Conservation (phyloP, 2,329 filamentous ascomycete species). For the Gliomastix tumulicola region DNA sequence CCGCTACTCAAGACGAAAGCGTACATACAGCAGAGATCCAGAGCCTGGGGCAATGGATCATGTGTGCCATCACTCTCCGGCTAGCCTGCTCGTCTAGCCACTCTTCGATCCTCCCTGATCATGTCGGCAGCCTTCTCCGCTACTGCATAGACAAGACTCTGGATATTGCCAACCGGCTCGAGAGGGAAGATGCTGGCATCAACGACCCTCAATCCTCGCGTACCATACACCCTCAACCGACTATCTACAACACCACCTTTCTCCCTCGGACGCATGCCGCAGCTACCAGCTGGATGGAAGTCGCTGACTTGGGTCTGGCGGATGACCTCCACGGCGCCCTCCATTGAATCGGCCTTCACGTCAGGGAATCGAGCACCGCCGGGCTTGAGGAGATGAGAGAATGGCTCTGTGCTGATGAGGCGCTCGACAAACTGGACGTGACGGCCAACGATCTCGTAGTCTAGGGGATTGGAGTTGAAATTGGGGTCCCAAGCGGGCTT, state of each 20-base stretch:
- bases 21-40: too few relatives aligned
- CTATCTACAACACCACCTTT: constrained; percentile 25
- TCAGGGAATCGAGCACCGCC: constrained; percentile 39
- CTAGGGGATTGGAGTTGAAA: constrained; percentile 48
- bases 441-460: constrained; percentile 43
- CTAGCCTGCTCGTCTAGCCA: too few relatives aligned
- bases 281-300: constrained; percentile 29
- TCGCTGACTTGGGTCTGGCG: constrained; percentile 23
- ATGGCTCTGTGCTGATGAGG: constrained; percentile 24
- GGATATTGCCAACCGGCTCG: constrained; percentile 7
- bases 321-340: constrained; percentile 14
- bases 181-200: constrained; percentile 11
- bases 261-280: constrained; percentile 32
- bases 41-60: too few relatives aligned
- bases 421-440: constrained; percentile 32
- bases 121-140: constrained; percentile 7
- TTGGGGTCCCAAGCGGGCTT: constrained; percentile 43
- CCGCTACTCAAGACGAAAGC: too few relatives aligned
- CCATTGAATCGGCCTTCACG: constrained; percentile 31
- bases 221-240: constrained; percentile 22
- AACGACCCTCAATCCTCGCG: constrained; percentile 20
- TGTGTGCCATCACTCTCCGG: too few relatives aligned
- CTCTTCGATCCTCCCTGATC: not conserved
- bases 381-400: constrained; percentile 33
- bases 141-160: constrained; percentile 8